Evolutionary conservation across 176 grass and related monocot genomes (phyloP).

Genomic region (Guadua angustifolia): DNA sequence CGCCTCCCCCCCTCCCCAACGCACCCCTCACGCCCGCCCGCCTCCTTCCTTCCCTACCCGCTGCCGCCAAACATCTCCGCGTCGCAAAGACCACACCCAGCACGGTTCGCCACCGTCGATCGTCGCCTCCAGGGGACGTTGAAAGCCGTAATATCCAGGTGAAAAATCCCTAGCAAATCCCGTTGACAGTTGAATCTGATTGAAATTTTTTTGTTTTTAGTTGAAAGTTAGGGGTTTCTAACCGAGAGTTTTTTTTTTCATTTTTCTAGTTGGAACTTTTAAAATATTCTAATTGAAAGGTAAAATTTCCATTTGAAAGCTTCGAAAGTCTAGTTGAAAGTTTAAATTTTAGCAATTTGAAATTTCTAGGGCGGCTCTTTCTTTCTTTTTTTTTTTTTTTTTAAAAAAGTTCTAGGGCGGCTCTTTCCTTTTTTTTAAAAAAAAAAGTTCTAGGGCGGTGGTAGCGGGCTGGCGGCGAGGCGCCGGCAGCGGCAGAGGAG

Average conservation of each 20-base stretch:
- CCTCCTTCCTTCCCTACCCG: not conserved
- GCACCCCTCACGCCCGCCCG: not conserved
- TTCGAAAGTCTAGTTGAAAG: not conserved
- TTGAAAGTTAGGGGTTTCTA: constrained; percentile 13
- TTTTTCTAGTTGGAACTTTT: constrained; percentile 2
- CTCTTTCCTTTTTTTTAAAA: too few species aligned
- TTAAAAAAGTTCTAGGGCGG: not conserved
- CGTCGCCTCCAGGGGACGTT: not conserved
- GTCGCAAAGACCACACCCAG: not conserved
- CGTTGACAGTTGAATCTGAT: not conserved
- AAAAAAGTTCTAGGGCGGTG: not conserved
- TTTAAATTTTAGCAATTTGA: not conserved
- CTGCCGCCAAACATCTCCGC: not conserved
- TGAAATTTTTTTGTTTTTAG: not conserved
- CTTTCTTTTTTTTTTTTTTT: too few species aligned
- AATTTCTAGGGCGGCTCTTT: not conserved
- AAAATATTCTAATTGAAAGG: not conserved
- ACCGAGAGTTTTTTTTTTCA: not conserved
- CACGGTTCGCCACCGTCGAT: not conserved
- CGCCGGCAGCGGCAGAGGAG: not conserved
- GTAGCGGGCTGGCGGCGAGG: not conserved
- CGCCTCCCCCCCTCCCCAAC: not conserved
- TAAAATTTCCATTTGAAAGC: not conserved
- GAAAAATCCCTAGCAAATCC: not conserved
- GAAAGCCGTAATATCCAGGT: not conserved